Evolutionary conservation across 306 rosid species (phyloP), one percentile per base, ranked within the genome.

Genomic region (Begonia peltatifolia): DNA sequence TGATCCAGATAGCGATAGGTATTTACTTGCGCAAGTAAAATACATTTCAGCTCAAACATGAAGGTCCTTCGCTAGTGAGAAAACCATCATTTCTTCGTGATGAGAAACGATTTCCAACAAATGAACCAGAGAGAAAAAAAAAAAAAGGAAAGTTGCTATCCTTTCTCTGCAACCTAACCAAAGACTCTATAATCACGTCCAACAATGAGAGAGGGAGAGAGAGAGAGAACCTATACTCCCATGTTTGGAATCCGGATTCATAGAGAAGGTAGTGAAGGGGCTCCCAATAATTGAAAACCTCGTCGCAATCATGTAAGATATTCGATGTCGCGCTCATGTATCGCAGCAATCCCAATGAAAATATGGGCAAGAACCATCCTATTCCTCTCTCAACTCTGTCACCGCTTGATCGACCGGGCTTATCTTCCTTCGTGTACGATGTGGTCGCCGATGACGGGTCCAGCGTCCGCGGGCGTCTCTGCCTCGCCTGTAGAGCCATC

Each of bases 201-300:
- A 36, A 16, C 41, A 67, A 61, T 3, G 9, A 22, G n/a, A 44
- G 6, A 17, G 18, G 18, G 18, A 25, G 47, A 42, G 51, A 57
- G 51, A 57, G 46, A 0, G 1, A 42, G 46, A 38, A 64, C 94
- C 96, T 83, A 67, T 92, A 92, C 70, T 90, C 99, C 99, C 99
- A 90, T 14, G 99, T 90, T 14, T 90, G 99, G 61, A 90, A 90
- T 23, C 95, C 95, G 74, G 87, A 76, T 83, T 81, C 86, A 76
- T 78, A 83, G 62, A 90, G 92, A 66, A 90, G 94, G 64, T n/a
- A 90, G 74, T 90, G 99, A 50, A 90, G 88, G 49, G 99, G 99
- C 47, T 86, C 99, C 99, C 96, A 92, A 66, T 92, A 86, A 73
- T 86, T 92, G 79, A 83, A 92, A 67, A 92, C 96, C 62, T 92